Base-by-base conservation (phyloP, 2,329 filamentous ascomycete species). In the Plenodomus lindquistii region DNA sequence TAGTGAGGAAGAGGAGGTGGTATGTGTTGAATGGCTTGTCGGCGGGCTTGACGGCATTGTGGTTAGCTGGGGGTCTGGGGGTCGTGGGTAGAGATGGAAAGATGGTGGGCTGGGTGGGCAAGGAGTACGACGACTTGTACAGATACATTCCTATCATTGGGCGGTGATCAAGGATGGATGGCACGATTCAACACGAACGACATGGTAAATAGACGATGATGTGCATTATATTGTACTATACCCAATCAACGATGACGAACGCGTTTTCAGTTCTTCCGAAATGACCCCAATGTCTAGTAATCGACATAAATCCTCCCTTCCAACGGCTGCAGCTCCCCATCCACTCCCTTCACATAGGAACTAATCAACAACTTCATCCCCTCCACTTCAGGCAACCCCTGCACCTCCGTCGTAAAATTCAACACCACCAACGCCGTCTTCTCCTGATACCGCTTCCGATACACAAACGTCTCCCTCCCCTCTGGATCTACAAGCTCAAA, bases 21-120 rank as follows among this genome's bases (percentile, higher is more conserved):
- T 84, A 89, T 75, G 72, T 78, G 2, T 79, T 96, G 46, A 91
- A 95, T 66, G 85, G 79, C 0, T 70, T 85, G 44, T 81, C 82
- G 1, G 77, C 79, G 0, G 72, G 79, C 0, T 70, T 87, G 2
- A 80, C 85, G 7, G 80, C 75, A 0, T 46, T 91, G n/a, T 97
- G 92, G 92, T 83, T 92, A 42, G 85, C 86, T 0, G 92, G 92
- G 3, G 87, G 89, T 0, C 71, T 97, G 27, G 90, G 88, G 0
- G 78, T 96, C 15, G 84, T 96, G 8, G 91, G 87, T 2, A 79
- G 82, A 53, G 88, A 82, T 1, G 91, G 91, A 0, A 71, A 77
- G 52, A 85, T 84, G 1, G 76, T 81, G 3, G 91, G 91, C 0
- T 97, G 91, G 91, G 79, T 96, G 45, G 90, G 85, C 2, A 87